Base-by-base conservation (phyloP, 768 basidiomycete genomes). In the Suillus subaureus region DNA sequence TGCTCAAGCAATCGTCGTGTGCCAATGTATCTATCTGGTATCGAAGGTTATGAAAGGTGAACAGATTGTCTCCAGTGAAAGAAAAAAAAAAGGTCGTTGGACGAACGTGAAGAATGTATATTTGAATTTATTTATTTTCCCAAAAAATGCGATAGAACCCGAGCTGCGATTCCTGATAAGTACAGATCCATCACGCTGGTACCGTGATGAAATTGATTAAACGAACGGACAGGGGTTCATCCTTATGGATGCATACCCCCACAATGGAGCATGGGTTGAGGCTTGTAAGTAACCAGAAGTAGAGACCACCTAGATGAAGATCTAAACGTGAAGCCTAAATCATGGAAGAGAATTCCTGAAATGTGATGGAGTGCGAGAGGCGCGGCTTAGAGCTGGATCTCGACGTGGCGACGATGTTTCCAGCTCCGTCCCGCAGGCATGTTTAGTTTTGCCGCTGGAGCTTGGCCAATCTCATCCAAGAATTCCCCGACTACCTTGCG, bases 161-260 rank as follows among this genome's bases (percentile, higher is more conserved):
- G n/a, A 66, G 28, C 62, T 69, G 69, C 70, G 70, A 69, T 73
- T 67, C 39, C 15, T 43, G 62, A 67, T 74, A 70, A 73, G 65
- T 67, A 77, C 71, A 74, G 63, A 66, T 69, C 63, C 68, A 69
- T 67, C 61, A 56, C 61, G 64, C 56, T 69, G 58, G 61, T 51
- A 51, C 15, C 23, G 13, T 64, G 68, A 68, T 63, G 58, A 21
- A 18, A 60, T 60, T 60, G 61, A 71, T 77, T 67, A 75, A 77
- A 77, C 56, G 77, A 78, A 68, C 47, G 75, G 70, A 77, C 70
- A 57, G 77, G 71, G 69, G 52, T 43, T 64, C 35, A 73, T 69
- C 71, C 66, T 64, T 60, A 54, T 61, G 64, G 74, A 78, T 69
- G 31, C 58, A 39, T 64, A 73, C 63, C 73, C 75, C 65, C 66